Evolutionary conservation across 768 basidiomycete species (phyloP).

Genomic region (Coprinellus micaceus): DNA sequence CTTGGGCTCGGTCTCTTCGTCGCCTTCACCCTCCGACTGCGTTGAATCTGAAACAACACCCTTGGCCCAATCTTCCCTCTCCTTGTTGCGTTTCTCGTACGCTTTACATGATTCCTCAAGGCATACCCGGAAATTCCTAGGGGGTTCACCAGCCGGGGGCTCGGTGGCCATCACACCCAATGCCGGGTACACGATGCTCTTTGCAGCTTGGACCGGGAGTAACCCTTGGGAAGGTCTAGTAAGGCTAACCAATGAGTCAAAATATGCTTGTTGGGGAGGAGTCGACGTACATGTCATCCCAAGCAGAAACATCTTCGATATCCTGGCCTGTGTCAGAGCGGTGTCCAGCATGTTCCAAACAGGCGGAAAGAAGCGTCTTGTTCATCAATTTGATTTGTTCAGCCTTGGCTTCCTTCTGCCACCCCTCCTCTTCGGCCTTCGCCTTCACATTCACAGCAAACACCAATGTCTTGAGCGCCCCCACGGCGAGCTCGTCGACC

Average conservation of each 20-base stretch:
- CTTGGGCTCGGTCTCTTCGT: background rate
- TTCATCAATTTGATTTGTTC: background rate
- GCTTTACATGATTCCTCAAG: background rate
- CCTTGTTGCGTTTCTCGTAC: conserved; percentile 14
- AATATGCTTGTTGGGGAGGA: too few species aligned
- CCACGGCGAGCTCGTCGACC: background rate
- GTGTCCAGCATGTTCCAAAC: background rate
- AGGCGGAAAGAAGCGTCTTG: background rate
- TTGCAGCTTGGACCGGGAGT: background rate
- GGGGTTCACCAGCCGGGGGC: background rate
- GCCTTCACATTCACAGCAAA: background rate
- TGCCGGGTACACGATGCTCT: background rate
- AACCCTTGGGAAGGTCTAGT: too few species aligned
- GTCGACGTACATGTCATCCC: too few species aligned
- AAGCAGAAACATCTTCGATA: too few species aligned
- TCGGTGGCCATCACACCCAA: background rate
- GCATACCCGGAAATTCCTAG: background rate
- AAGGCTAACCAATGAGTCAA: too few species aligned
- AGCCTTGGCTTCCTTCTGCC: background rate
- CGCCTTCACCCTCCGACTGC: background rate
- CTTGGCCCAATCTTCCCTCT: background rate
- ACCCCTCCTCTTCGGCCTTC: background rate
- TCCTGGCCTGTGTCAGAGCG: too few species aligned
- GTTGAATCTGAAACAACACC: background rate
- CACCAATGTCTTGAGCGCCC: background rate